Evolutionary conservation across 2,329 filamentous ascomycete genomes (phyloP), one percentile per base, ranked within the genome.

Genomic region (Aspergillus sp.): DNA sequence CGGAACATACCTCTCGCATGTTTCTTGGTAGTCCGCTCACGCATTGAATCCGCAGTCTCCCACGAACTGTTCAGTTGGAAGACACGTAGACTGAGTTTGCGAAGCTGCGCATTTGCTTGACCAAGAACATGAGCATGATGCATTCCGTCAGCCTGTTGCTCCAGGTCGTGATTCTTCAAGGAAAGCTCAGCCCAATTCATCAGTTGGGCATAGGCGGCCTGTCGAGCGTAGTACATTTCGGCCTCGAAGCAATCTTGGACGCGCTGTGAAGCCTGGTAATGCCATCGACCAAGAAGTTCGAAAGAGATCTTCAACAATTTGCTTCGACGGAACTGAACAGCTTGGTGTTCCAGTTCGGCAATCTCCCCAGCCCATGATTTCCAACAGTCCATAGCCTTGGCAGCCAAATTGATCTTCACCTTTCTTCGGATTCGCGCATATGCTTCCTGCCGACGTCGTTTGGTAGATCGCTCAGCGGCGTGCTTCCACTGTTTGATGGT

Each of bases 41-140:
- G 67, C 52, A 82, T 64, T 5, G 77, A 75, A 33, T 74, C 66
- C 0, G 78, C 77, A 36, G 71, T 78, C 47, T 80, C 73, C 7
- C 69, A 61, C 27, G 71, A 71, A 44, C 73, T 72, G 27, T 69
- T 67, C 4, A 78, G 64, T 36, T 79, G 77, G 63, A 82, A 82
- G 2, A 77, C 65, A 5, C 73, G 73, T 63, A 80, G 76, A 45
- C 76, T 78, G n/a, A 82, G 63, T 55, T 73, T 78, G 57, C 76
- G 78, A 47, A 82, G 64, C 27, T 69, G 70, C 9, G 64, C 65
- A 7, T 69, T 67, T 9, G 77, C 73, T 3, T 72, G 62, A 27
- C 70, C 63, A 8, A 76, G 69, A 4, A 73, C 63, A 38, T 71
- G 73, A 48, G 75, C 67, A 28, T 72, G 69, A 43, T 70, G 59